Conservation (phyloP, 495 filamentous ascomycete species). For the Neurospora cerealis region DNA sequence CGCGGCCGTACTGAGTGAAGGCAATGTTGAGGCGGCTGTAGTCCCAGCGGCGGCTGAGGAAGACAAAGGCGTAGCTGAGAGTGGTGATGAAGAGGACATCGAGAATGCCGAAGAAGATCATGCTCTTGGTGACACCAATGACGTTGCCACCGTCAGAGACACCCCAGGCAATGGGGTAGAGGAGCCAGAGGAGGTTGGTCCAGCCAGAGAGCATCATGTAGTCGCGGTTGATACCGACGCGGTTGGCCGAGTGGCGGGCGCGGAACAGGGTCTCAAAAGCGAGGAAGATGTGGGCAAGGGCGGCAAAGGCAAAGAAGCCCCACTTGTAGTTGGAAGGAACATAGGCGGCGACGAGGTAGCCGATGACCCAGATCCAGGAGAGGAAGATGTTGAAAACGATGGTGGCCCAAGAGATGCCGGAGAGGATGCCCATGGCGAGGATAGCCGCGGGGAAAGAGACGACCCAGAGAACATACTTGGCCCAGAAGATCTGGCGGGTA, state of each 20-base stretch:
- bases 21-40: conserved; percentile 36
- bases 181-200: conserved; percentile 37
- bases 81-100: conserved; percentile 31
- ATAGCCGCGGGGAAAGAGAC: conserved; percentile 33
- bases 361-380: conserved; percentile 36
- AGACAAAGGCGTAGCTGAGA: conserved; percentile 25
- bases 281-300: conserved; percentile 26
- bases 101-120: conserved; percentile 39
- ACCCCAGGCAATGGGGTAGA: conserved; percentile 40
- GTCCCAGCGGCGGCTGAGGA: conserved; percentile 36
- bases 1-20: conserved; percentile 46
- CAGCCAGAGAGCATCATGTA: conserved; percentile 31
- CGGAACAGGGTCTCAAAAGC: conserved; percentile 21
- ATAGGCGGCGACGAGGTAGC: conserved; percentile 34
- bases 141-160: conserved; percentile 38
- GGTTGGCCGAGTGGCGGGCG: conserved; percentile 20
- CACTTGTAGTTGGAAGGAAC: conserved; percentile 39
- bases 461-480: conserved; percentile 41
- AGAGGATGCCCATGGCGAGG: conserved; percentile 34
- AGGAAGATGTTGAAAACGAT: conserved; percentile 35
- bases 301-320: conserved; percentile 41
- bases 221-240: conserved; percentile 27
- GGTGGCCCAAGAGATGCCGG: conserved; percentile 36
- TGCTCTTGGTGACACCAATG: conserved; percentile 28
- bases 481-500: conserved; percentile 39